These are phyloP conservation scores for Proliferodiscus dingleyae DNA, from an alignment of 2,329 filamentous ascomycete genomes.

Conservation along the genomic window DNA sequence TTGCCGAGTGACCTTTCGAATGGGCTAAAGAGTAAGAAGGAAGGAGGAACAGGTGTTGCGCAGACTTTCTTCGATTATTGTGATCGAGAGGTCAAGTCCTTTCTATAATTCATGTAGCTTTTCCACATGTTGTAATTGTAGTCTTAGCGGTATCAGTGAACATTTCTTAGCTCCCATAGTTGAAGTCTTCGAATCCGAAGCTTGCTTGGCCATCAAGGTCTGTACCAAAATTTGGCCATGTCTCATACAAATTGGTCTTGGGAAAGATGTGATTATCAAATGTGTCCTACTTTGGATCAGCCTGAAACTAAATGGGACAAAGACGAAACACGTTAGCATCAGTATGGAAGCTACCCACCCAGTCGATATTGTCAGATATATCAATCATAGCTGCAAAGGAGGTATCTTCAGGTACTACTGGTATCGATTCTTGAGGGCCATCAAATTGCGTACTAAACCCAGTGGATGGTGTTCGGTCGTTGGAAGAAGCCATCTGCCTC, in stretches of 20 bases:
- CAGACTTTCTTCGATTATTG: slow-evolving; percentile 34
- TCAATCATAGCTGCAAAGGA: background rate
- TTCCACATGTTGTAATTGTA: too few relatives aligned
- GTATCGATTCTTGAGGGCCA: background rate
- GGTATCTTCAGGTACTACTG: background rate
- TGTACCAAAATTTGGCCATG: background rate
- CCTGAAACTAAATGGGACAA: background rate
- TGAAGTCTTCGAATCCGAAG: background rate
- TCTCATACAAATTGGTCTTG: background rate
- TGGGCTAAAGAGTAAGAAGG: slow-evolving; percentile 20
- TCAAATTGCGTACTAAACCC: slow-evolving; percentile 1
- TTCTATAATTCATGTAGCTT: too few relatives aligned
- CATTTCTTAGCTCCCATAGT: too few relatives aligned
- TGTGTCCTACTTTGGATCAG: slow-evolving; percentile 1
- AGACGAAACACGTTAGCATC: background rate
- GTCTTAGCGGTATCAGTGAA: too few relatives aligned
- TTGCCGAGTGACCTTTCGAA: slow-evolving; percentile 18
- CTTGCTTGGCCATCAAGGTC: too few relatives aligned
- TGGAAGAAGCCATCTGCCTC: background rate
- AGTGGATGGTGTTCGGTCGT: slow-evolving; percentile 4
- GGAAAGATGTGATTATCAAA: slow-evolving; percentile 9
- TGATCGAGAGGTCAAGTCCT: slow-evolving; percentile 27
- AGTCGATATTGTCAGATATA: slow-evolving; percentile 10
- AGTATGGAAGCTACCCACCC: slow-evolving; percentile 15
- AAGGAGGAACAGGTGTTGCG: slow-evolving; percentile 28